A percentile compares a stretch with the other conserved stretches of the same genome.
Conservation (phyloP, 139 green algal genomes). For the Spirogloea muscicola region DNA sequence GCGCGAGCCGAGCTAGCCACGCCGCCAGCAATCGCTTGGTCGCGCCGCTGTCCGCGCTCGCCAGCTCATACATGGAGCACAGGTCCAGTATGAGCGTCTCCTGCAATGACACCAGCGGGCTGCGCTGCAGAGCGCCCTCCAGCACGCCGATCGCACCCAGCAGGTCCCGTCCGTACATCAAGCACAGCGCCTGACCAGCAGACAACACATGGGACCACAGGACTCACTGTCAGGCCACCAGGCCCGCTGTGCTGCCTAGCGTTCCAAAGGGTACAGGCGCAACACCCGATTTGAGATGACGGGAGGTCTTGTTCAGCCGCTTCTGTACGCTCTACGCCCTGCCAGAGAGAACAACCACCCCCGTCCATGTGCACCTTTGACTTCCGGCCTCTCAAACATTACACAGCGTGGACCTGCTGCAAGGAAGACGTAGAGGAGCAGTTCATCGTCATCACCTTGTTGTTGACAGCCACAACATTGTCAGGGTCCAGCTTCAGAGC, state of each 20-base stretch:
- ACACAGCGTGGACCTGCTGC: no score
- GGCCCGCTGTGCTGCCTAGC: no score
- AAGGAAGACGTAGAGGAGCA: no score
- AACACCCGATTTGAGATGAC: no score
- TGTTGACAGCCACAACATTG: constrained; percentile 31
- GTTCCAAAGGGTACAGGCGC: no score
- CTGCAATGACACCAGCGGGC: constrained; percentile 19
- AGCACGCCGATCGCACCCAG: constrained; percentile 34
- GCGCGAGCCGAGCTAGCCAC: constrained; percentile 32
- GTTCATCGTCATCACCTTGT: constrained; percentile 33
- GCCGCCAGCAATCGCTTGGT: constrained; percentile 36
- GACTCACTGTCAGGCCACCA: no score
- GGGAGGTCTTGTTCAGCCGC: no score
- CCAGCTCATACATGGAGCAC: constrained; percentile 48
- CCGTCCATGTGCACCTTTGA: no score
- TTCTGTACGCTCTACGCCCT: no score
- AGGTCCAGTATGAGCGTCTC: constrained; percentile 52
- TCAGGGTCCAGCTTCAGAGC: constrained; percentile 5
- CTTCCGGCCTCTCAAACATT: no score
- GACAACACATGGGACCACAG: neutral
- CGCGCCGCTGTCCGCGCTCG: constrained; percentile 1
- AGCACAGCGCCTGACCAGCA: constrained; percentile 30
- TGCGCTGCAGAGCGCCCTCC: constrained; percentile 38
- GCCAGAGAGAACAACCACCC: no score
- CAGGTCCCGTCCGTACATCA: constrained; percentile 46